Conservation (phyloP, 495 filamentous ascomycete genomes). For the Hypoxylon fuscum region DNA sequence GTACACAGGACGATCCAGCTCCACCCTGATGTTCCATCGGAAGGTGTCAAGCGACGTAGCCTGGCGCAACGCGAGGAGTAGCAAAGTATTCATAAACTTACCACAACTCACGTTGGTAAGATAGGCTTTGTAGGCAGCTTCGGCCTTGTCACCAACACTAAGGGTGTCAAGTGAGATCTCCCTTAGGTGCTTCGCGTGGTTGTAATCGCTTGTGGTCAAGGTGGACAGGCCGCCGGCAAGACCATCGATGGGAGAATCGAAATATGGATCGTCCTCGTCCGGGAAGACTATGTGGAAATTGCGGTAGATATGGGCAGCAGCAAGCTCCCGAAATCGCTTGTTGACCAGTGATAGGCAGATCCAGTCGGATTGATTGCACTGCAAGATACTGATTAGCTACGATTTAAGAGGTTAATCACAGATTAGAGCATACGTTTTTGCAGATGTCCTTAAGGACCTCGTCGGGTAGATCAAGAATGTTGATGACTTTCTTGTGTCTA, state of each 20-base stretch:
- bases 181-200: conserved; percentile 66
- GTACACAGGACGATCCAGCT: conserved; percentile 67
- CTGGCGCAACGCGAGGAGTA: conserved; percentile 64
- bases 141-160: conserved; percentile 54
- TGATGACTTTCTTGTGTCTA: too few relatives aligned
- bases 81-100: conserved; percentile 68
- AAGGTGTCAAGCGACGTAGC: conserved; percentile 65
- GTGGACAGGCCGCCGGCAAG: conserved; percentile 66
- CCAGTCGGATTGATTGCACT: conserved; percentile 57
- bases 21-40: conserved; percentile 69
- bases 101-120: conserved; percentile 59
- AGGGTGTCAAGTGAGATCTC: conserved; percentile 60
- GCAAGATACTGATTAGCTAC: conserved; percentile 22
- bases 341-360: conserved; percentile 64
- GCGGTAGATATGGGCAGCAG: conserved; percentile 65
- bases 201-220: conserved; percentile 66
- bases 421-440: conserved; percentile 49
- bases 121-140: conserved; percentile 57
- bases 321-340: conserved; percentile 63
- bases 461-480: conserved; percentile 56
- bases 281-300: conserved; percentile 65
- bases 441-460: conserved; percentile 64
- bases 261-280: conserved; percentile 59
- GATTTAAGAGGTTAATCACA: background rate
- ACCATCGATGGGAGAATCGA: conserved; percentile 58